Percentiles rank a stretch among this genome's conserved stretches.
These are phyloP conservation scores for Rhinocladiella similis DNA, from an alignment of 2,329 filamentous ascomycete species.

Conservation along the genomic window DNA sequence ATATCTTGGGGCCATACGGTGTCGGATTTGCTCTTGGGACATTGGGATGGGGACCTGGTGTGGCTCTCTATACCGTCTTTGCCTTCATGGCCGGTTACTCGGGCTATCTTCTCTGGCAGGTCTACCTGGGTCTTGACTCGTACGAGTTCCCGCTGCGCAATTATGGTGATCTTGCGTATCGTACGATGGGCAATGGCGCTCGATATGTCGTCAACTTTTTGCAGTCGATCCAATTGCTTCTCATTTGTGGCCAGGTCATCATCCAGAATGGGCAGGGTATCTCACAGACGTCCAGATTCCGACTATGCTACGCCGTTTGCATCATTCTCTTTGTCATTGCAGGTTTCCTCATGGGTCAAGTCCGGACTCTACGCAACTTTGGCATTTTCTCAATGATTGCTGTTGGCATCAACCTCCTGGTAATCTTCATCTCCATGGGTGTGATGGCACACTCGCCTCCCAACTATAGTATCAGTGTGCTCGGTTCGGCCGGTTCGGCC, in stretches of 20 bases:
- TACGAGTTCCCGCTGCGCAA: slow-evolving; percentile 48
- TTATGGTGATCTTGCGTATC: slow-evolving; percentile 52
- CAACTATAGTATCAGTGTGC: slow-evolving; percentile 31
- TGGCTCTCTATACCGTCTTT: slow-evolving; percentile 50
- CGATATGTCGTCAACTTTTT: slow-evolving; percentile 52
- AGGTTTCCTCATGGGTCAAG: slow-evolving; percentile 33
- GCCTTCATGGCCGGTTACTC: slow-evolving; percentile 45
- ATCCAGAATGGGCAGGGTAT: slow-evolving; percentile 25
- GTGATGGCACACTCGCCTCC: slow-evolving; percentile 32
- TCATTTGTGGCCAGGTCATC: slow-evolving; percentile 33
- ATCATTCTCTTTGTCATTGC: slow-evolving; percentile 30
- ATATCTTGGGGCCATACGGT: slow-evolving; percentile 48
- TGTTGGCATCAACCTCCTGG: slow-evolving; percentile 32
- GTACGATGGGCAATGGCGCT: slow-evolving; percentile 46
- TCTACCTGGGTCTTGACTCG: slow-evolving; percentile 49
- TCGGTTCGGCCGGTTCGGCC: slow-evolving; percentile 32
- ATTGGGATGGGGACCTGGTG: slow-evolving; percentile 46
- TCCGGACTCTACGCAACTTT: slow-evolving; percentile 33
- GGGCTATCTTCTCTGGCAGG: slow-evolving; percentile 49
- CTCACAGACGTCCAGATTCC: slow-evolving; percentile 27
- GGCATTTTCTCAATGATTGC: slow-evolving; percentile 33
- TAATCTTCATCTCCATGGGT: slow-evolving; percentile 36
- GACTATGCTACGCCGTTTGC: slow-evolving; percentile 31
- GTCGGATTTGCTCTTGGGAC: slow-evolving; percentile 37
- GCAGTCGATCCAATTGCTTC: slow-evolving; percentile 48